Percentiles rank a stretch among this genome's conserved stretches.
Evolutionary conservation across 805 yeast genomes (phyloP).

Genomic region (Candida fluviatilis): DNA sequence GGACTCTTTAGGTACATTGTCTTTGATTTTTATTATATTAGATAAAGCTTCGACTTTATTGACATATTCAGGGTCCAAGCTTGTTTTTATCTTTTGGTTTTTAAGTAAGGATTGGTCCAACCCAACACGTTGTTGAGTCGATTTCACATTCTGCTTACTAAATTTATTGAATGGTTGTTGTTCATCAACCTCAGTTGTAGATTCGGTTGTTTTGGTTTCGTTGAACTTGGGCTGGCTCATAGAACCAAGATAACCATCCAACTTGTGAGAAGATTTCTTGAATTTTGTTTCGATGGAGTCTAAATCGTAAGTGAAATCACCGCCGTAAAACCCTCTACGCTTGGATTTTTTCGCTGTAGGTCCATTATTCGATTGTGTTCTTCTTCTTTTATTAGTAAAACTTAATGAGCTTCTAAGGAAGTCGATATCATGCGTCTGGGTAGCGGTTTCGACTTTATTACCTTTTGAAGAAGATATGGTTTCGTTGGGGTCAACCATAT

Average conservation of each 20-base stretch:
- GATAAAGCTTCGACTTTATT: conserved; percentile 22
- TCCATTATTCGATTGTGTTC: conserved; percentile 8
- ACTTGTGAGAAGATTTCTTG: conserved; percentile 9
- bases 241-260: conserved; percentile 33
- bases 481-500: conserved; percentile 39
- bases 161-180: conserved; percentile 8
- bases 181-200: conserved; percentile 8
- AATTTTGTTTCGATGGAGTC: conserved; percentile 10
- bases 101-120: conserved; percentile 14
- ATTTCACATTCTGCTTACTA: conserved; percentile 9
- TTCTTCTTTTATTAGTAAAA: conserved; percentile 14
- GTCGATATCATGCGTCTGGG: conserved; percentile 35
- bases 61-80: conserved; percentile 25
- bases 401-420: conserved; percentile 25
- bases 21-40: conserved; percentile 29
- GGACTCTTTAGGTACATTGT: conserved; percentile 5
- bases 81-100: conserved; percentile 12
- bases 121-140: conserved; percentile 14
- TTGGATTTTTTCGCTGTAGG: conserved; percentile 14
- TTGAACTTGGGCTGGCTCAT: conserved; percentile 30
- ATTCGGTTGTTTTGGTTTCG: neutral
- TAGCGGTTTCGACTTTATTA: conserved; percentile 33
- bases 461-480: conserved; percentile 18
- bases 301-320: conserved; percentile 34
- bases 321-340: conserved; percentile 25